Evolutionary conservation across 139 green algal species (phyloP).

Genomic region (Chlorella sp.): DNA sequence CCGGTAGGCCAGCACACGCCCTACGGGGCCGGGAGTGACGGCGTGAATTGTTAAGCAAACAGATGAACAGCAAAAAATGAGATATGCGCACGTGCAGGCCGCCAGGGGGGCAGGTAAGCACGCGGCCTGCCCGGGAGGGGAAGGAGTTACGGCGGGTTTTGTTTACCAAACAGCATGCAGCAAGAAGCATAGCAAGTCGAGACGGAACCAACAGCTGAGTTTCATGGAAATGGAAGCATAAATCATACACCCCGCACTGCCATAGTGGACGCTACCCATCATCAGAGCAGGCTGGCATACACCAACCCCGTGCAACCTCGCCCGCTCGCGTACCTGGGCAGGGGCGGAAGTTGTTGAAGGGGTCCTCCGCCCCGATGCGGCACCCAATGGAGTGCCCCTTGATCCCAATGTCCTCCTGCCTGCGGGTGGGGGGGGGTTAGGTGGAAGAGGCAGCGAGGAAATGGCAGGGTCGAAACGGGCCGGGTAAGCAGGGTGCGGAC

Average conservation of each 20-base stretch:
- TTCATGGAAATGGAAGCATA: no score
- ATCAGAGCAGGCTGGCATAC: no score
- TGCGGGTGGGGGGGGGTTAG: not conserved
- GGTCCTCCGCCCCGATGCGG: constrained; percentile 94
- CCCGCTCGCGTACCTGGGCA: constrained; percentile 40
- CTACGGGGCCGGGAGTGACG: constrained; percentile 40
- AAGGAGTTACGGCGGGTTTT: no score
- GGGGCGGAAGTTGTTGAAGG: constrained; percentile 91
- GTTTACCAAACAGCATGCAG: no score
- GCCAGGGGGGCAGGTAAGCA: constrained; percentile 91
- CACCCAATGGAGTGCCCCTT: constrained; percentile 95
- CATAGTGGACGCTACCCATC: no score
- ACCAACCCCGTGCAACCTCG: no score
- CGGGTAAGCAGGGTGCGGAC: no score
- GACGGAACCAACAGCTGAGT: no score
- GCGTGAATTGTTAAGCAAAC: no score
- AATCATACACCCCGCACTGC: no score
- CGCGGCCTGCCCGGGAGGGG: constrained; percentile 70
- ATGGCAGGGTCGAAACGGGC: no score
- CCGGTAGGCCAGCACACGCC: constrained; percentile 91
- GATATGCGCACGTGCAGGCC: constrained; percentile 94
- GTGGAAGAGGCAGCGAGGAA: not conserved
- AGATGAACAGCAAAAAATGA: not conserved
- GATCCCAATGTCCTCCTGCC: constrained; percentile 89
- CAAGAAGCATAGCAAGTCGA: no score